Evolutionary conservation across 2,329 filamentous ascomycete genomes (phyloP).

Genomic region (Aspergillus sclerotialis): DNA sequence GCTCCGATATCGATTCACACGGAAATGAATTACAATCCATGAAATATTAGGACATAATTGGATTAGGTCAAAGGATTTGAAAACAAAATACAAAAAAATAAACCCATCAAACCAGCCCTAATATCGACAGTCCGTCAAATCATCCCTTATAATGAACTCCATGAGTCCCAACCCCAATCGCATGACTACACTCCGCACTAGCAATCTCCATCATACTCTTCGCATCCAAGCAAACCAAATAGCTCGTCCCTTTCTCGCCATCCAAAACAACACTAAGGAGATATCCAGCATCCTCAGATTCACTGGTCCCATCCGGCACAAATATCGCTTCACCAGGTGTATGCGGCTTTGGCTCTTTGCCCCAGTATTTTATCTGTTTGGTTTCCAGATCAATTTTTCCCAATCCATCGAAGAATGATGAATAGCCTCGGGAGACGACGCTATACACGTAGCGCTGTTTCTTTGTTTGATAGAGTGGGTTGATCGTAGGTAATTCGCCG

Average conservation of each 20-base stretch:
- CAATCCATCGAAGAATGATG: constrained; percentile 44
- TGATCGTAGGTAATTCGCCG: constrained; percentile 43
- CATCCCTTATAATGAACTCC: constrained; percentile 24
- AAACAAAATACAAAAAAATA: too few species aligned
- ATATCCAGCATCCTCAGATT: constrained; percentile 44
- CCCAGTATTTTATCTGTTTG: constrained; percentile 33
- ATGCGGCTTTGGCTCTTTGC: constrained; percentile 33
- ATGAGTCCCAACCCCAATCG: constrained; percentile 46
- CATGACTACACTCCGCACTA: constrained; percentile 39
- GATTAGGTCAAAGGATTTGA: too few species aligned
- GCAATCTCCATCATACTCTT: constrained; percentile 42
- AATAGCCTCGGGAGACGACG: constrained; percentile 36
- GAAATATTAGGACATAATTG: too few species aligned
- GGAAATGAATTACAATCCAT: too few species aligned
- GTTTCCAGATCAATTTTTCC: constrained; percentile 44
- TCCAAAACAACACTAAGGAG: constrained; percentile 46
- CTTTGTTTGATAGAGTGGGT: constrained; percentile 34
- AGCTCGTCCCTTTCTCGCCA: constrained; percentile 42
- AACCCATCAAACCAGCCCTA: too few species aligned
- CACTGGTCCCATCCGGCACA: constrained; percentile 17
- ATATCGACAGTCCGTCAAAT: too few species aligned
- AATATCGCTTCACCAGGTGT: constrained; percentile 48
- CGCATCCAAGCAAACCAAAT: constrained; percentile 44
- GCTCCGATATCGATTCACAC: too few species aligned
- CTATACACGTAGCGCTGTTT: constrained; percentile 45